phyloP scores from a whole-genome alignment of 371 early-diverging fungal genomes.

The Cokeromyces recurvatus region DNA sequence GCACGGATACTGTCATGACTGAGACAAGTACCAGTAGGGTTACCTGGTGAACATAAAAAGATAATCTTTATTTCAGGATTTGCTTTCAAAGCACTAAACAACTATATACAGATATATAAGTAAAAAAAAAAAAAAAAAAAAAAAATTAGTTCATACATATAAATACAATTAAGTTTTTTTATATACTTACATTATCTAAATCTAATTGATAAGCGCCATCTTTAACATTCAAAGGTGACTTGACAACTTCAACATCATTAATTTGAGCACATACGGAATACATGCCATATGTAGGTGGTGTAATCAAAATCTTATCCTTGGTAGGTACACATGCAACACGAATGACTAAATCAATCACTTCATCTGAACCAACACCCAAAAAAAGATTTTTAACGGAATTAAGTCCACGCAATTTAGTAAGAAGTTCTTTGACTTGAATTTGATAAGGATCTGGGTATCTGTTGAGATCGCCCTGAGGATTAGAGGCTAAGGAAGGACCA shows the following conservation, averaged over 20 bases:
- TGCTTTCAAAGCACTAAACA: slow-evolving; percentile 52
- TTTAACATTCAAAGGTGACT: slow-evolving; percentile 74
- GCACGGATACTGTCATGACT: slow-evolving; percentile 62
- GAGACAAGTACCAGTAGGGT: slow-evolving; percentile 92
- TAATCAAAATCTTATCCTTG: slow-evolving; percentile 87
- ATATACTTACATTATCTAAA: slow-evolving; percentile 58
- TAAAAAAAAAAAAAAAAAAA: neutral
- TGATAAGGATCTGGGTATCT: slow-evolving; percentile 97
- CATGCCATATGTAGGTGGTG: slow-evolving; percentile 99
- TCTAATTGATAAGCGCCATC: slow-evolving; percentile 80
- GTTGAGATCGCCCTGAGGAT: slow-evolving; percentile 61
- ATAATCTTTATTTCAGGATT: slow-evolving; percentile 83
- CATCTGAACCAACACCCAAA: slow-evolving; percentile 95
- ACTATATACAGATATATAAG: no score
- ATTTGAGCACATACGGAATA: slow-evolving; percentile 90
- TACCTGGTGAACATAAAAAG: slow-evolving; percentile 96
- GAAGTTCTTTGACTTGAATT: slow-evolving; percentile 66
- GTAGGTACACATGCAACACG: slow-evolving; percentile 90
- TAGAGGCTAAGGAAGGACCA: slow-evolving; percentile 61
- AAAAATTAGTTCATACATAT: neutral
- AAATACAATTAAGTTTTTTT: neutral
- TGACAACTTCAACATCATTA: slow-evolving; percentile 89
- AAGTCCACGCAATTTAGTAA: slow-evolving; percentile 66
- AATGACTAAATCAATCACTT: slow-evolving; percentile 89
- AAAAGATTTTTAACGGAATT: slow-evolving; percentile 72